Evolutionary conservation across 768 basidiomycete genomes (phyloP).

Genomic region (Lactifluus pinguis): DNA sequence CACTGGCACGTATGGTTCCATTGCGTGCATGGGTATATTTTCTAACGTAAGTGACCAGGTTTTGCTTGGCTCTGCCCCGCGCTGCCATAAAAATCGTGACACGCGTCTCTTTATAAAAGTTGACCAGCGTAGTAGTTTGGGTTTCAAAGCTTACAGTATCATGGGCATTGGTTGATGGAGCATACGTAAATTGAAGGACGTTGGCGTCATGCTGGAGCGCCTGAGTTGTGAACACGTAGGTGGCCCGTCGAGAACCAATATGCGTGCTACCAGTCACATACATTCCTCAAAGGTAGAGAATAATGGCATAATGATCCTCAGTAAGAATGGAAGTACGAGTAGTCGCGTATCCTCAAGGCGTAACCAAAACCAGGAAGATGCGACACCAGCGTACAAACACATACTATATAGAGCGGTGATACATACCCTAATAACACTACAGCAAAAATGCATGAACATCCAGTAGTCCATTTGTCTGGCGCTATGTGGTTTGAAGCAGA

Average conservation of each 20-base stretch:
- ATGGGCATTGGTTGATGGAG: too few species aligned
- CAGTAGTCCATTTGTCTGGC: background rate
- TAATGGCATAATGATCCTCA: background rate
- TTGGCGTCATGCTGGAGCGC: too few species aligned
- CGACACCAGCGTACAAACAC: background rate
- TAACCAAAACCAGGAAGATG: background rate
- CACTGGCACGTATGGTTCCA: too few species aligned
- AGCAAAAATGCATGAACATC: background rate
- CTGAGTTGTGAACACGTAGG: background rate
- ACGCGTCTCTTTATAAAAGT: too few species aligned
- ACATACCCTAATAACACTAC: background rate
- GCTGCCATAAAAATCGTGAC: too few species aligned
- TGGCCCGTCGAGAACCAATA: background rate
- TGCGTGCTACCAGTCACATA: background rate
- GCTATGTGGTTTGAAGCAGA: conserved; percentile 2
- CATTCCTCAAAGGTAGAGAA: background rate
- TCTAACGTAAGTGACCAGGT: too few species aligned
- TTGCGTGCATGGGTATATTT: too few species aligned
- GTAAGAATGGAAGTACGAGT: background rate
- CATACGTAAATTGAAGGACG: too few species aligned
- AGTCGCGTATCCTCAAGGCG: too few species aligned
- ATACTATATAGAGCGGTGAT: background rate
- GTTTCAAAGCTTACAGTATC: too few species aligned
- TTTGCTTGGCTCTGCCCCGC: too few species aligned
- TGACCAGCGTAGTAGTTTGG: too few species aligned